These are phyloP conservation scores for Closterium sp. DNA, from an alignment of 139 green algal species.

Conservation along the genomic window DNA sequence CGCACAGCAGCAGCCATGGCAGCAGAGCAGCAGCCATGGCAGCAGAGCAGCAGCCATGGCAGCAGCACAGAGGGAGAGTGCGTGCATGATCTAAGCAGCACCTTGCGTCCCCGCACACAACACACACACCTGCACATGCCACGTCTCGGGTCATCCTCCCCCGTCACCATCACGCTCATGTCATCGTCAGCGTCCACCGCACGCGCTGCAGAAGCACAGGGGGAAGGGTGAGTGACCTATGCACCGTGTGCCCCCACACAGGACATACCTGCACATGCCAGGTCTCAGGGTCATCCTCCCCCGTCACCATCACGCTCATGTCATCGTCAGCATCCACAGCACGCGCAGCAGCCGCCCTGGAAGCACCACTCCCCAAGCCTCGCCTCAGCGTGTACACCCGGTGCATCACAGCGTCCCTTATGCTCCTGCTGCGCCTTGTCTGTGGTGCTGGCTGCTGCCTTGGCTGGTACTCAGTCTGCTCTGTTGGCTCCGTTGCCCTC, in stretches of 20 bases:
- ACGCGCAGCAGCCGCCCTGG: background rate
- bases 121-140: slow-evolving; percentile 44
- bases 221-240: too few species aligned
- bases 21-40: too few species aligned
- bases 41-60: too few species aligned
- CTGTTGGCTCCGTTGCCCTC: background rate
- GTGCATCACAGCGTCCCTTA: background rate
- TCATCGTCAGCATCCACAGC: background rate
- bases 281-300: slow-evolving; percentile 43
- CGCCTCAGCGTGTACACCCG: background rate
- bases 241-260: background rate
- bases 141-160: slow-evolving; percentile 50
- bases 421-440: background rate
- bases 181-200: background rate
- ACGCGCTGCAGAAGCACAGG: background rate
- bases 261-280: slow-evolving; percentile 46
- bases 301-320: slow-evolving; percentile 3
- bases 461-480: too few species aligned
- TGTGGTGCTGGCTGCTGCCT: background rate
- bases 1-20: too few species aligned
- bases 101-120: background rate
- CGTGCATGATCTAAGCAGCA: too few species aligned
- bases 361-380: background rate
- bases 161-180: slow-evolving; percentile 3
- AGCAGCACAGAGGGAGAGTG: background rate